phyloP scores from a whole-genome alignment of 305 asterid species.

The Lippia alba region DNA sequence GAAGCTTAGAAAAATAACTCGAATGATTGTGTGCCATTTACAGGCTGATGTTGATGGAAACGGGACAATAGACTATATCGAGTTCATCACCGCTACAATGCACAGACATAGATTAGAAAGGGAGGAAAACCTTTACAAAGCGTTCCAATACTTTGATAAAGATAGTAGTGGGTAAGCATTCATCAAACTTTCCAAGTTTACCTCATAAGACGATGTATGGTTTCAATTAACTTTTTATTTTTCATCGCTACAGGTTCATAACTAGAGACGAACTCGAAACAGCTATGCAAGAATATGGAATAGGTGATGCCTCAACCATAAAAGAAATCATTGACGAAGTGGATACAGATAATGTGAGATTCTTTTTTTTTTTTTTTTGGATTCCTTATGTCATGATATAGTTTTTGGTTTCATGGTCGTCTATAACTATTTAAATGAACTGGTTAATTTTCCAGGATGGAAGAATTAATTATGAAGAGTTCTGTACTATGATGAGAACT shows the following conservation, averaged over 20 bases:
- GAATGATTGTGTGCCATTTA: not conserved
- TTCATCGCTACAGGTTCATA: constrained; percentile 52
- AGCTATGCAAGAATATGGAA: constrained; percentile 78
- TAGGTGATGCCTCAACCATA: constrained; percentile 66
- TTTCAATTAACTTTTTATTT: not conserved
- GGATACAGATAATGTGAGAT: constrained; percentile 76
- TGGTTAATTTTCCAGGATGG: constrained; percentile 64
- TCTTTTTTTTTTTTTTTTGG: not conserved
- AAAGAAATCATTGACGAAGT: constrained; percentile 85
- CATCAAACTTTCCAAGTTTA: constrained; percentile 4
- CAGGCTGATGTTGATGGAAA: constrained; percentile 98
- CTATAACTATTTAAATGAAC: no score
- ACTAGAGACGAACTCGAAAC: constrained; percentile 81
- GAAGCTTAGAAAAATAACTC: not conserved
- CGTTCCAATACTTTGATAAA: constrained; percentile 83
- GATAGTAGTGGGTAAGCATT: constrained; percentile 77
- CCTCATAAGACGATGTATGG: not conserved
- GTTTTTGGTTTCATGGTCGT: no score
- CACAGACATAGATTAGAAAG: constrained; percentile 88
- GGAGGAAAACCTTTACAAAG: constrained; percentile 79
- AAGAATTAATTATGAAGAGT: constrained; percentile 82
- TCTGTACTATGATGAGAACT: constrained; percentile 87
- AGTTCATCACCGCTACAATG: constrained; percentile 93
- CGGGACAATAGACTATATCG: constrained; percentile 83
- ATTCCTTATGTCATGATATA: not conserved